Evolutionary conservation across 2,329 filamentous ascomycete genomes (phyloP).

Genomic region (Penicillium brasilianum): DNA sequence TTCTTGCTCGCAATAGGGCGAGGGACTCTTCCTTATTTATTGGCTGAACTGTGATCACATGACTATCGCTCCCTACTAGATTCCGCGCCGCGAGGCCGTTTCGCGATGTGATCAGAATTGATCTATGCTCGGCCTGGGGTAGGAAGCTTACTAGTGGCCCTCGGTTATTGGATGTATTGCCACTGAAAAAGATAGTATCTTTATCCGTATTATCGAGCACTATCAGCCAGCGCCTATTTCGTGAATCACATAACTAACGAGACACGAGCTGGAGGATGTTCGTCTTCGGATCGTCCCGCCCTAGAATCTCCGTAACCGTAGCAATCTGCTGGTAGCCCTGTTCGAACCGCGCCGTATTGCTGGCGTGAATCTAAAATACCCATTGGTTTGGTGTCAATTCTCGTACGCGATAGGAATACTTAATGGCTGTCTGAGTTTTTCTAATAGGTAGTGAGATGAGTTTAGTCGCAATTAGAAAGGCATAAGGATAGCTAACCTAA

Average conservation of each 20-base stretch:
- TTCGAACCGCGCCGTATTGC: conserved; percentile 40
- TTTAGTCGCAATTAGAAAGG: too few relatives aligned
- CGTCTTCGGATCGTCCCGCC: conserved; percentile 37
- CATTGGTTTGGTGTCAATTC: conserved; percentile 33
- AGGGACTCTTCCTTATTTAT: conserved; percentile 21
- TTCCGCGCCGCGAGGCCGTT: conserved; percentile 19
- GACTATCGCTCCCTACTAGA: conserved; percentile 14
- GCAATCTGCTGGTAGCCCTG: conserved; percentile 43
- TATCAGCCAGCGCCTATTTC: conserved; percentile 28
- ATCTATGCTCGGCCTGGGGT: conserved; percentile 20
- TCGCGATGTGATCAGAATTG: conserved; percentile 31
- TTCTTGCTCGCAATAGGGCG: conserved; percentile 13
- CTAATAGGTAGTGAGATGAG: conserved; percentile 23
- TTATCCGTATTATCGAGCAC: conserved; percentile 34
- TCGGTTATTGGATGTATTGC: conserved; percentile 12
- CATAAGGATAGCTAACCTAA: background rate
- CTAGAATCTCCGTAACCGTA: conserved; percentile 33
- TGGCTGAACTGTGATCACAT: conserved; percentile 17
- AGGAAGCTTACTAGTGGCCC: conserved; percentile 27
- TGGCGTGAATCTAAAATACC: conserved; percentile 48
- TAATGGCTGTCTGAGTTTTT: conserved; percentile 44
- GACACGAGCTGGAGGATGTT: conserved; percentile 40
- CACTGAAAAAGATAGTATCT: conserved; percentile 20
- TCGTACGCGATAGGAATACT: conserved; percentile 40
- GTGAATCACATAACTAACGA: conserved; percentile 27